A percentile compares a stretch with the other conserved stretches of the same genome.
phyloP scores from a whole-genome alignment of 2,329 filamentous ascomycete species.

The Fusarium solani-melongenae region DNA sequence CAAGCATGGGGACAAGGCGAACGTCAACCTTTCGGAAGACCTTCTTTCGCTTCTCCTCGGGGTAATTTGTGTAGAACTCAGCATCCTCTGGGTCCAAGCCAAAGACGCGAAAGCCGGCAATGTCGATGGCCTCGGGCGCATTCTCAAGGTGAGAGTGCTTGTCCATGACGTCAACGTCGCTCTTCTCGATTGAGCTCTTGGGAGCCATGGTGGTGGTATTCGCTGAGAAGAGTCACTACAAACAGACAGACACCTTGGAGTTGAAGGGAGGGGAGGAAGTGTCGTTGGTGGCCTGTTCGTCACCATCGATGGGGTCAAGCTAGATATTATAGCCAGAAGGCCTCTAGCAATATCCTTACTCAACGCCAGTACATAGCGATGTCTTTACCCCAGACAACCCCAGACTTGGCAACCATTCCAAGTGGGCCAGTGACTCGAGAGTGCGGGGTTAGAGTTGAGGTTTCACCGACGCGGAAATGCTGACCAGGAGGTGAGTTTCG shows the following conservation, averaged over 20 bases:
- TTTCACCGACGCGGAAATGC: conserved; percentile 30
- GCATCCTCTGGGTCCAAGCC: conserved; percentile 36
- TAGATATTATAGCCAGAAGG: conserved; percentile 32
- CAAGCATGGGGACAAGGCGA: conserved; percentile 59
- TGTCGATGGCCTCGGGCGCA: conserved; percentile 30
- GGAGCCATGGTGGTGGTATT: conserved; percentile 22
- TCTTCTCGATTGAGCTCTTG: conserved; percentile 38
- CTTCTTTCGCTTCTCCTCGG: conserved; percentile 36
- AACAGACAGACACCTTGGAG: background rate
- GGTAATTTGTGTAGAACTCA: conserved; percentile 37
- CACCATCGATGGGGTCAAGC: conserved; percentile 1
- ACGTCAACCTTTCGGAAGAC: conserved; percentile 49
- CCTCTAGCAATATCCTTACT: conserved; percentile 1
- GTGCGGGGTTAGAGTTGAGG: conserved; percentile 33
- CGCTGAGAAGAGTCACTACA: background rate
- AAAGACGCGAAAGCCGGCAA: conserved; percentile 35
- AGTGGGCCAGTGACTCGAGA: conserved; percentile 15
- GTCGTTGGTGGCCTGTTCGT: conserved; percentile 1
- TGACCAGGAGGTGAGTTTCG: background rate
- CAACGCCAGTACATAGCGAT: conserved; percentile 2
- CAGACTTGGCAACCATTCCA: conserved; percentile 24
- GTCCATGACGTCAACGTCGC: conserved; percentile 29
- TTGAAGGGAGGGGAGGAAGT: background rate
- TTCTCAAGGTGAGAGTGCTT: conserved; percentile 32
- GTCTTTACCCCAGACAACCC: conserved; percentile 32